Conservation (phyloP, 441 rosid species). For the Melastoma candidum region DNA sequence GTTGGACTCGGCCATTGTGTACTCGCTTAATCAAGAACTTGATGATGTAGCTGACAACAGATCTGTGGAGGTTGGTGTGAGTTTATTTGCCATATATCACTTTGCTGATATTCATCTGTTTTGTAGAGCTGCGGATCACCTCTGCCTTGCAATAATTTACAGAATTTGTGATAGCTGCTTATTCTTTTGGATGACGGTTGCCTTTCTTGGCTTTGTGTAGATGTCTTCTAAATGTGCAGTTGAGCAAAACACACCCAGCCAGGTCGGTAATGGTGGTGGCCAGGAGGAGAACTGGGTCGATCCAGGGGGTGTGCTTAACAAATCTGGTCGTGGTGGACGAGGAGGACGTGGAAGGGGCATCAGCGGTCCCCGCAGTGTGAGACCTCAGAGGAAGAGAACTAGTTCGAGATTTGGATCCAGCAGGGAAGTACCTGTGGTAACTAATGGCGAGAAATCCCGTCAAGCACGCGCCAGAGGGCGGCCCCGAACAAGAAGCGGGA, state of each 20-base stretch:
- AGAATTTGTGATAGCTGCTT: not conserved
- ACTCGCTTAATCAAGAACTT: slow-evolving; percentile 32
- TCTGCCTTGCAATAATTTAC: not conserved
- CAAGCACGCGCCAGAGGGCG: slow-evolving; percentile 34
- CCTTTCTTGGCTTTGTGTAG: not conserved
- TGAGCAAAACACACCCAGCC: slow-evolving; percentile 26
- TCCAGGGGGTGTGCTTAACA: slow-evolving; percentile 25
- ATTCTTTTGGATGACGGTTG: too few species aligned
- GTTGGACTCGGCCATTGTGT: slow-evolving; percentile 48
- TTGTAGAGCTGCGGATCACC: not conserved
- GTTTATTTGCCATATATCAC: slow-evolving; percentile 13
- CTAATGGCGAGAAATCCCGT: slow-evolving; percentile 18
- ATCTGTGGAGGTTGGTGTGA: slow-evolving; percentile 38
- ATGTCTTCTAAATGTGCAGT: slow-evolving; percentile 36
- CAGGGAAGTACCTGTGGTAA: slow-evolving; percentile 23
- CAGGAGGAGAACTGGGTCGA: slow-evolving; percentile 42
- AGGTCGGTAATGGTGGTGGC: slow-evolving; percentile 23
- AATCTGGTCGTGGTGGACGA: slow-evolving; percentile 30
- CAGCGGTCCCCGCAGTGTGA: slow-evolving; percentile 32
- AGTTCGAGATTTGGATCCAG: slow-evolving; percentile 35
- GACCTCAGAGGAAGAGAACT: slow-evolving; percentile 35
- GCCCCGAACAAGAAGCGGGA: slow-evolving; percentile 35
- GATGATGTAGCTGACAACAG: slow-evolving; percentile 39
- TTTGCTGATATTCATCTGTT: not conserved
- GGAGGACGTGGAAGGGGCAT: slow-evolving; percentile 39